These are phyloP conservation scores for Yamadazyma buinensis DNA, from an alignment of 1,139 yeast genomes.

Conservation along the genomic window DNA sequence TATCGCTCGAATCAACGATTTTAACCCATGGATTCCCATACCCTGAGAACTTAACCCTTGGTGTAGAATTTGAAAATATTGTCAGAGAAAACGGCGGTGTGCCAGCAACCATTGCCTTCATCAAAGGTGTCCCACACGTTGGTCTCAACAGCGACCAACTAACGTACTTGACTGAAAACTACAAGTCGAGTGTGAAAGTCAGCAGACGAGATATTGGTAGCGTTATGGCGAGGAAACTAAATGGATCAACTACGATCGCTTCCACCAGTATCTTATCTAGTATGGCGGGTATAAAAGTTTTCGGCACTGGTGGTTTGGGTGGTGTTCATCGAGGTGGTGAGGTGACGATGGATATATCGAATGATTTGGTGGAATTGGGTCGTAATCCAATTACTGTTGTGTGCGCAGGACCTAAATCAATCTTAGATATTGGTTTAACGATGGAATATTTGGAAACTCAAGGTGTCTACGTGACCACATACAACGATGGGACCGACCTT, in stretches of 20 bases:
- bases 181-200: conserved; percentile 48
- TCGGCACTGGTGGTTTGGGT: conserved; percentile 93
- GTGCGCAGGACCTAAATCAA: conserved; percentile 89
- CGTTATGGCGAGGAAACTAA: conserved; percentile 56
- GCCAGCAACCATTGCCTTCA: conserved; percentile 85
- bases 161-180: conserved; percentile 43
- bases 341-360: conserved; percentile 73
- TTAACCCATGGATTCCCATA: conserved; percentile 88
- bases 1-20: conserved; percentile 81
- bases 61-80: conserved; percentile 57
- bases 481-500: conserved; percentile 33
- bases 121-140: conserved; percentile 67
- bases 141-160: conserved; percentile 55
- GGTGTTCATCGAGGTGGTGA: conserved; percentile 87
- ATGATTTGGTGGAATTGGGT: conserved; percentile 82
- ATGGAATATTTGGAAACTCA: conserved; percentile 87
- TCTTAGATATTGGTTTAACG: conserved; percentile 74
- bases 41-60: conserved; percentile 75
- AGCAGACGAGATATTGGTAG: conserved; percentile 80
- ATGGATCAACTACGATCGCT: conserved; percentile 91
- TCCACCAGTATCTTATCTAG: conserved; percentile 82
- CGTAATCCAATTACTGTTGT: conserved; percentile 83
- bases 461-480: conserved; percentile 60
- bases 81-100: conserved; percentile 64
- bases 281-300: conserved; percentile 73